Evolutionary conservation across 345 rosid genomes (phyloP), one percentile per base, ranked within the genome.

Genomic region (Gynandropsis gynandra): DNA sequence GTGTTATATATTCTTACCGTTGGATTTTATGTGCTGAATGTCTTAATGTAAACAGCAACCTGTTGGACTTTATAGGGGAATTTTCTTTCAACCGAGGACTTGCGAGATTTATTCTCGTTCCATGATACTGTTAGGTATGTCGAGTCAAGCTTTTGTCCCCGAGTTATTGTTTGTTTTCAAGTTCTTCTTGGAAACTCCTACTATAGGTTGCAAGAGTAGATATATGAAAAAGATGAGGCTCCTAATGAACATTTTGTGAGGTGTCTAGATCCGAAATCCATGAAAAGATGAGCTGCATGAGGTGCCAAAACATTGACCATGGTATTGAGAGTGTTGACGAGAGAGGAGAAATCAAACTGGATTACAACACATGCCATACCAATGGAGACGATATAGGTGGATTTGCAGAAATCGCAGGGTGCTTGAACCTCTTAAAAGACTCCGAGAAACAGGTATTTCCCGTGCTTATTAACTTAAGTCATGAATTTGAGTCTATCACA

Each of bases 261-360:
- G n/a, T 29, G 10, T 47, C 24, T 63, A 89, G 97, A 80, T 89
- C 97, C 40, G 93, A 89, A 71, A 85, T 85, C 65, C 97, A 89
- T 72, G 89, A 76, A 55, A 89, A 85, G 39, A 77, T 85, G 87
- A 76, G 74, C 69, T 83, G 95, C 68, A 48, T 16, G 44, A 83
- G 97, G 56, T 89, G 95, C 69, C 69, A 59, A 59, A 47, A 47
- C 46, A 7, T 53, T 59, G 69, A 60, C 33, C 69, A 52, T 54
- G 59, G 24, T 38, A 54, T 54, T 10, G 72, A 70, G 52, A 66
- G 16, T 42, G 43, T 54, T 8, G 65, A 29, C 63, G 65, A 68
- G 43, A 70, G 42, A 38, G 70, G 61, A 33, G 79, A 45, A 65
- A 73, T 64, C 44, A 58, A 42, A 32, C 36, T 70, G 32, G 62